Percentiles rank a stretch among this genome's conserved stretches.
phyloP scores from a whole-genome alignment of 108 stramenopile species.

The Cyclotella sp. region DNA sequence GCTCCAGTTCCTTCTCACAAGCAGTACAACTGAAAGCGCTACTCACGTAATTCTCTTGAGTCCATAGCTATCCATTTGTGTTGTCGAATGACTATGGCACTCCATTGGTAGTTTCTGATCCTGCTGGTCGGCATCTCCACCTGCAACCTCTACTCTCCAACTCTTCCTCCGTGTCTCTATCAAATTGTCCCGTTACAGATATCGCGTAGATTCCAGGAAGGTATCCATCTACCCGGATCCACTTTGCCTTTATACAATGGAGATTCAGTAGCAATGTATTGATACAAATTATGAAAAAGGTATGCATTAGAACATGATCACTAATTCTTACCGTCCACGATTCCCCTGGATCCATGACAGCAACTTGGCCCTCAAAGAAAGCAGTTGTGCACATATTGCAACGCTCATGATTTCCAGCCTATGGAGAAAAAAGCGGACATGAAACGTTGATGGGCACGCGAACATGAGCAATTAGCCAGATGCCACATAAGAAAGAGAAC shows the following conservation, averaged over 20 bases:
- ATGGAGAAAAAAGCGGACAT: background rate
- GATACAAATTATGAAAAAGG: background rate
- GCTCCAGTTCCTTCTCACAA: too few species aligned
- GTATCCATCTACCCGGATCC: conserved; percentile 81
- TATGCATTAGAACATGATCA: background rate
- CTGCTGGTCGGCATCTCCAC: conserved; percentile 78
- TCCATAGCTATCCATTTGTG: background rate
- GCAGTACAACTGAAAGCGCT: too few species aligned
- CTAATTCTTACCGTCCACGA: conserved; percentile 79
- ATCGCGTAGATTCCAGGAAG: conserved; percentile 90
- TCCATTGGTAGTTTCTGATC: conserved; percentile 22
- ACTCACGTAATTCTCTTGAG: background rate
- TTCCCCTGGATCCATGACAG: conserved; percentile 90
- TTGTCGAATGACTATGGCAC: background rate
- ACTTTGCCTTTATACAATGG: conserved; percentile 49
- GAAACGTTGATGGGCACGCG: background rate
- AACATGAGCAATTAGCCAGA: background rate
- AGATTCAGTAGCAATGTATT: background rate
- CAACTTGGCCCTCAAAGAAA: conserved; percentile 88
- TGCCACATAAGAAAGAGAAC: background rate
- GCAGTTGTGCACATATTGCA: conserved; percentile 81
- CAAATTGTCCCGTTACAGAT: conserved; percentile 81
- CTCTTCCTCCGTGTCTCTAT: conserved; percentile 85
- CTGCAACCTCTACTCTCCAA: conserved; percentile 82
- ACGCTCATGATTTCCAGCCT: conserved; percentile 74